Conservation (phyloP, 1,139 yeast species). For the Casaregolazyma lundiana region DNA sequence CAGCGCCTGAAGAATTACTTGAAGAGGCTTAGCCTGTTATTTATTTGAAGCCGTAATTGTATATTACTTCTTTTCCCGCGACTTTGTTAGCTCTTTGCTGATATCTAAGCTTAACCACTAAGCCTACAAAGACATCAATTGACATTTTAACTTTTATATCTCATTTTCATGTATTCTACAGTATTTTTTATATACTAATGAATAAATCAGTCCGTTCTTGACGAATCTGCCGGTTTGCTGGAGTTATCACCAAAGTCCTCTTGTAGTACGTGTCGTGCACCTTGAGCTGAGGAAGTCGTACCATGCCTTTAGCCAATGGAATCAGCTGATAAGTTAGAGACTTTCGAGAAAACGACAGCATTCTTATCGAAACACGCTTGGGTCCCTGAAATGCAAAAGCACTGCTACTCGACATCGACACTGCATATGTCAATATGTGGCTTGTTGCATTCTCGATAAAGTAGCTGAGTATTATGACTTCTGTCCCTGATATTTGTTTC, state of each 20-base stretch:
- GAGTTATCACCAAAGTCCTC: conserved; percentile 54
- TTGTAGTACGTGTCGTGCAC: conserved; percentile 65
- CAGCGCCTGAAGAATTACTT: no score
- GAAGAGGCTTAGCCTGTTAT: no score
- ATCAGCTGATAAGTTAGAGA: conserved; percentile 38
- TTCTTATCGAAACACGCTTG: conserved; percentile 40
- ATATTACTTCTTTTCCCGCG: no score
- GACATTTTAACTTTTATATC: no score
- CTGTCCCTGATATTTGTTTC: conserved; percentile 1
- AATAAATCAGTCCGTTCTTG: conserved; percentile 22
- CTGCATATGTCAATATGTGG: conserved; percentile 58
- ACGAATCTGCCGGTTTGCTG: conserved; percentile 38
- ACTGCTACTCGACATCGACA: conserved; percentile 39
- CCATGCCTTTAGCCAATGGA: conserved; percentile 26
- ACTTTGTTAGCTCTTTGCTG: no score
- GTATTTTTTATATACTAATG: conserved; percentile 12
- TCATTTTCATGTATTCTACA: no score
- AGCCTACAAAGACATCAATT: no score
- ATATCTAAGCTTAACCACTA: no score
- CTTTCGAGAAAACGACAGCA: conserved; percentile 59
- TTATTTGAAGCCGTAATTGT: no score
- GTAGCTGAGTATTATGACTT: conserved; percentile 39
- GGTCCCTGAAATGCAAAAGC: conserved; percentile 39
- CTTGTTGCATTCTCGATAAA: conserved; percentile 72
- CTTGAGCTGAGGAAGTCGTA: conserved; percentile 52